Base-by-base conservation (phyloP, 768 basidiomycete genomes). In the Suillus cothurnatus region DNA sequence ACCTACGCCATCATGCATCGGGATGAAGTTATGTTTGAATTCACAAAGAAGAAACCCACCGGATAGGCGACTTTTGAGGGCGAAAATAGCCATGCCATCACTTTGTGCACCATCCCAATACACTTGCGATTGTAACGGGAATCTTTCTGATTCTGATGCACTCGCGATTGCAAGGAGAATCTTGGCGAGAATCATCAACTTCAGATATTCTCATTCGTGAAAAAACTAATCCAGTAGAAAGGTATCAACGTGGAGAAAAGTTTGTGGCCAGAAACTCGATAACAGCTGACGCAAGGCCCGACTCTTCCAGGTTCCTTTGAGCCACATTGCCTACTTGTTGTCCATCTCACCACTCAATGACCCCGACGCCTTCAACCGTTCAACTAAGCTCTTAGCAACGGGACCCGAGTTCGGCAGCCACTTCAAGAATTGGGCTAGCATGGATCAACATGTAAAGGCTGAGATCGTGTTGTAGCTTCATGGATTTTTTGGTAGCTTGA, bases 401-500 rank as follows among this genome's bases (percentile, higher is more conserved):
- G 21, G 32, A 36, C 36, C 8, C 12, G 34, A 23, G 14, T 57
- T 36, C n/a, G 23, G 28, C 17, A 53, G 34, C 55, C n/a, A 57
- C n/a, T 57, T 17, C 4, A 17, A n/a, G 36, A 36, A 14, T 57
- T 8, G 32, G 19, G 21, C 53, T 55, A 23, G 7, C 28, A 11
- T 15, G 23, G 14, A 23, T 36, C 15, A 6, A 36, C n/a, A 8
- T 23, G 14, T 36, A 15, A 15, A 23, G 34, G 21, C 7, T 38
- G 36, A 57, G 12, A 58, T 58, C 26, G 56, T 52, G 50, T 2
- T 38, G 28, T 19, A 14, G 21, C 23, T n/a, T 73, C 70, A 84
- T 62, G 81, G 71, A 43, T 82, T 84, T 76, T 91, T 92, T 0
- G 90, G 91, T 32, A 93, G 75, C 73, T 93, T 93, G 49, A 94